Evolutionary conservation across 257 asterid genomes (phyloP).

Genomic region (Haberlea rhodopensis): DNA sequence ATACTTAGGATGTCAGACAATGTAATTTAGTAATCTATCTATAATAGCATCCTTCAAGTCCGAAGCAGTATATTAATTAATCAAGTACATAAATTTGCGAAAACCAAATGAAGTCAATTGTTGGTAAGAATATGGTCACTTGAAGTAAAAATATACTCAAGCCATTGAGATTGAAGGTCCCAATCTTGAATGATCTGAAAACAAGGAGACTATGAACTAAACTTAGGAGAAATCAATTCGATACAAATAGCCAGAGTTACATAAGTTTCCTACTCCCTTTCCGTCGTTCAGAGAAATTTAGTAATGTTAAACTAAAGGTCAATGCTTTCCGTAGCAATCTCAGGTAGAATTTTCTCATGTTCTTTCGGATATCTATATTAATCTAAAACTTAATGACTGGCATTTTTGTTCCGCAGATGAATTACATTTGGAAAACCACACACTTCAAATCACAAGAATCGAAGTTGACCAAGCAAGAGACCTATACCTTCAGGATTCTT

Average conservation of each 20-base stretch:
- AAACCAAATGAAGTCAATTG: not conserved
- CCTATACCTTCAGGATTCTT: slow-evolving; percentile 47
- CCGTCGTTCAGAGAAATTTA: not conserved
- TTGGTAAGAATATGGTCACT: not conserved
- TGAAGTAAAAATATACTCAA: not conserved
- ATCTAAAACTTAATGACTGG: not conserved
- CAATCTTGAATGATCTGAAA: not conserved
- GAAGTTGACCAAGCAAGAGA: slow-evolving; percentile 7
- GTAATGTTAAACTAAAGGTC: slow-evolving; percentile 5
- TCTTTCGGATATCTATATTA: not conserved
- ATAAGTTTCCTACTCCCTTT: not conserved
- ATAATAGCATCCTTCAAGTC: slow-evolving; percentile 10
- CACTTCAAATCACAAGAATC: not conserved
- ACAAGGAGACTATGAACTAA: slow-evolving; percentile 1
- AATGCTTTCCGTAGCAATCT: slow-evolving; percentile 1
- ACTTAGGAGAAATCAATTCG: not conserved
- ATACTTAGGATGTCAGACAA: not conserved
- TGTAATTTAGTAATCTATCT: not conserved
- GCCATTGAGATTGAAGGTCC: not conserved
- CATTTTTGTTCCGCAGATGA: not conserved
- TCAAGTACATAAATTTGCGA: not conserved
- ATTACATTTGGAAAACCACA: not conserved
- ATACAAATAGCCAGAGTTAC: not conserved
- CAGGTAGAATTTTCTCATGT: not conserved
- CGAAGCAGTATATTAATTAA: not conserved